phyloP scores from a whole-genome alignment of 306 rosid species.

The Urtica urens region DNA sequence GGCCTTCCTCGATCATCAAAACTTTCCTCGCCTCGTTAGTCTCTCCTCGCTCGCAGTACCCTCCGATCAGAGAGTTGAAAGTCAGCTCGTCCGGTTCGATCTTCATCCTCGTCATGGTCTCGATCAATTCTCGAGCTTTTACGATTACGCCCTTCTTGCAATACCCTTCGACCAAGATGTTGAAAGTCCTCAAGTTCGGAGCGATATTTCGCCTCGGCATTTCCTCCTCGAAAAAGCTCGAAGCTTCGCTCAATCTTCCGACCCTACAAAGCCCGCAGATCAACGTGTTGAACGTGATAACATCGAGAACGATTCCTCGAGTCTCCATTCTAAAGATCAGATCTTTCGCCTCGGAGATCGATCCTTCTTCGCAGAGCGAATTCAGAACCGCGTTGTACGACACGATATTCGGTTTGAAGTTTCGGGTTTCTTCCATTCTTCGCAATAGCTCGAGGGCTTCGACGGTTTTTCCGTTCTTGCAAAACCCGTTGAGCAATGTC shows the following conservation, averaged over 20 bases:
- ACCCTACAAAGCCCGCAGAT: slow-evolving; percentile 19
- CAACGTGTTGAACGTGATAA: slow-evolving; percentile 3
- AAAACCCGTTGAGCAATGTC: too few relatives aligned
- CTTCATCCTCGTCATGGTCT: too few relatives aligned
- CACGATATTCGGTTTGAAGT: slow-evolving; percentile 13
- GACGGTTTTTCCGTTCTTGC: too few relatives aligned
- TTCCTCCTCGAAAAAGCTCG: slow-evolving; percentile 21
- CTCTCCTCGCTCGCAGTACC: too few relatives aligned
- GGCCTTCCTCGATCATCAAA: too few relatives aligned
- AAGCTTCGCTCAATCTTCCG: slow-evolving; percentile 19
- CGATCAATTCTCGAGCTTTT: too few relatives aligned
- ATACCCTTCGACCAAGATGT: not conserved
- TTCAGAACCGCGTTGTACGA: slow-evolving; percentile 22
- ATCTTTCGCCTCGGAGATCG: slow-evolving; percentile 13
- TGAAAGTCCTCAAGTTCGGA: slow-evolving; percentile 26
- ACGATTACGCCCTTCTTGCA: not conserved
- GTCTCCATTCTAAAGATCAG: slow-evolving; percentile 16
- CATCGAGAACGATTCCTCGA: slow-evolving; percentile 16
- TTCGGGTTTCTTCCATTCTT: slow-evolving; percentile 17
- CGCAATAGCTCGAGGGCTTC: too few relatives aligned
- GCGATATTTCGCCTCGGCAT: slow-evolving; percentile 17
- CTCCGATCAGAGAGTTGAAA: too few relatives aligned
- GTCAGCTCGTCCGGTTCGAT: too few relatives aligned
- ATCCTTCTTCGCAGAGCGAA: slow-evolving; percentile 23
- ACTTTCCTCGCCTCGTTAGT: too few relatives aligned